Percentiles rank a stretch among this genome's conserved stretches.
These are phyloP conservation scores for Toxicodendron radicans DNA, from an alignment of 345 rosid genomes.

Conservation along the genomic window DNA sequence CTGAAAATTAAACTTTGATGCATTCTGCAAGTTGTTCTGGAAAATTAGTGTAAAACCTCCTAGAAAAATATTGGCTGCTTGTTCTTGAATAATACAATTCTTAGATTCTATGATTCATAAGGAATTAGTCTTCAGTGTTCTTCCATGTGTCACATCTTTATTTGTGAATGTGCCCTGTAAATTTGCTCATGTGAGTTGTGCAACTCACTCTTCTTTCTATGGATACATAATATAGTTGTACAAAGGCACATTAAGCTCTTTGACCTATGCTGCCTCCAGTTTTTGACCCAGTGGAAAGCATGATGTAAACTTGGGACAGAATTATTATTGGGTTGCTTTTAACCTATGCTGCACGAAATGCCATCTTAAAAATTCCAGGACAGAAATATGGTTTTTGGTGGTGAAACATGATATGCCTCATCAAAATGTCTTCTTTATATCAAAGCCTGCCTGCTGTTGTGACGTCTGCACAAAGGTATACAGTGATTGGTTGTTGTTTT, in stretches of 20 bases:
- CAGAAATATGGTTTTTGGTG: not conserved
- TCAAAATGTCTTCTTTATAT: not conserved
- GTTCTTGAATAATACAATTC: not conserved
- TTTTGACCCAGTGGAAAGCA: slow-evolving; percentile 2
- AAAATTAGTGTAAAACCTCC: not conserved
- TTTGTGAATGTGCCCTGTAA: not conserved
- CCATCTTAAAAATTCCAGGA: not conserved
- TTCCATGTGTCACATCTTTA: not conserved
- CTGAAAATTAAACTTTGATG: not conserved
- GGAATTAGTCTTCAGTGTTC: not conserved
- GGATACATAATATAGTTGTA: not conserved
- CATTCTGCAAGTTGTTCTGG: not conserved
- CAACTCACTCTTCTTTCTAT: not conserved
- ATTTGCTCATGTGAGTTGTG: not conserved
- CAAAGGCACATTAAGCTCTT: not conserved
- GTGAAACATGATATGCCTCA: not conserved
- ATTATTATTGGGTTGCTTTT: not conserved
- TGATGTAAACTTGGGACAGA: not conserved
- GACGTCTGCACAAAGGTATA: not conserved
- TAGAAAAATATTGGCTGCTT: not conserved
- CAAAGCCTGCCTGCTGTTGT: not conserved
- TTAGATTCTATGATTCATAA: not conserved
- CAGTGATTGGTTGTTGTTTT: not conserved
- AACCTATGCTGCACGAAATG: not conserved
- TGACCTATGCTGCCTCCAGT: not conserved